Base-by-base conservation (phyloP, 192 early-diverging fungal species). In the Lobulomyces angularis region DNA sequence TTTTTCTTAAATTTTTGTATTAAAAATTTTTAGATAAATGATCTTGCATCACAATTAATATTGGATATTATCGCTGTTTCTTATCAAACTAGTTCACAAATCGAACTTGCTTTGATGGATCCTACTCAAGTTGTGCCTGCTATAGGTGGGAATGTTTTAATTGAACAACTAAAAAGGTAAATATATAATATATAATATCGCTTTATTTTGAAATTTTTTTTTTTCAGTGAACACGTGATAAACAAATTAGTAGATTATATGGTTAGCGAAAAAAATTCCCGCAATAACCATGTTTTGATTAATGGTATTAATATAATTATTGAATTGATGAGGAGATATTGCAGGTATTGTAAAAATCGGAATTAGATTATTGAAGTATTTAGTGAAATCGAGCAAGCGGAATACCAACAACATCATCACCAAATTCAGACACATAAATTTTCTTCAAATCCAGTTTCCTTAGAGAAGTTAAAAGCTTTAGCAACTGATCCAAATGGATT, bases 281-380 rank as follows among this genome's bases (percentile, higher is more conserved):
- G 83, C 53, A 76, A 83, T 17, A n/a, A n/a, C n/a, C n/a, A n/a
- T n/a, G n/a, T n/a, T 16, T 70, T 99, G 22, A 86, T 80, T 43
- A 95, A 90, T 56, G 90, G 88, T 50, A 86, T 94, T 23, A 86
- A 80, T 37, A 90, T 99, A 43, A 83, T 99, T 49, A 92, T 99
- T 46, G 92, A 99, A 66, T 67, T 99, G 12, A 92, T 99, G 59
- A 78, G 93, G 45, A 79, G 90, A 48, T 95, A 94, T 58, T 96
- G 90, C 78, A 82, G 79, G 82, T 84, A 54, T 14, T 24, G 35
- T 11, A 25, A 29, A 12, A 30, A 19, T 42, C 8, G 5, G 2
- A 17, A 16, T 34, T 2, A 47, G 28, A 11, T 2, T 6, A 18
- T 8, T 20, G 9, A 5, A 16, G 11, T 16, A 50, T 46, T 5